Evolutionary conservation across 108 stramenopile species (phyloP).

Genomic region (Stephanodiscus minutulus): DNA sequence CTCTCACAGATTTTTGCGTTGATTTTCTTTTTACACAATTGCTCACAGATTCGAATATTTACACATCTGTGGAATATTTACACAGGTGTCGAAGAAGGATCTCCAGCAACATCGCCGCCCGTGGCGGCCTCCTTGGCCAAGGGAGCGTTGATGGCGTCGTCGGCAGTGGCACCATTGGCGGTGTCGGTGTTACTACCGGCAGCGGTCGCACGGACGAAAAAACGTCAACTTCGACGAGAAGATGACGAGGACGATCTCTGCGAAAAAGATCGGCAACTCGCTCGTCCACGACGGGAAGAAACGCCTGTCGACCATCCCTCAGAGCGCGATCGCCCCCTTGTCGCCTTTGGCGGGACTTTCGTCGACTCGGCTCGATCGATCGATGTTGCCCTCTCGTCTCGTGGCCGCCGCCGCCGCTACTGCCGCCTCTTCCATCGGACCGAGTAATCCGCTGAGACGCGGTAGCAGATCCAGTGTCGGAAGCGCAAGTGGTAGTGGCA

Average conservation of each 20-base stretch:
- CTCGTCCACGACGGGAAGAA: conserved; percentile 53
- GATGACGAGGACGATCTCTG: neutral
- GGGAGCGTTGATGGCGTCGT: neutral
- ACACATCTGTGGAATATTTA: no score
- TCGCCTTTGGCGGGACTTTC: conserved; percentile 54
- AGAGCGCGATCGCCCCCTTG: conserved; percentile 54
- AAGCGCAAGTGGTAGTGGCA: neutral
- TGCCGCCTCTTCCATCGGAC: neutral
- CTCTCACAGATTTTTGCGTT: no score
- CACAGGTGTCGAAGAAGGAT: no score
- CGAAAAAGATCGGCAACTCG: conserved; percentile 33
- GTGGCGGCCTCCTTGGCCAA: no score
- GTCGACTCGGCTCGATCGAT: conserved; percentile 32
- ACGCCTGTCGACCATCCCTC: conserved; percentile 63
- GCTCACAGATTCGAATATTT: no score
- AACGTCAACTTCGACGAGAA: neutral
- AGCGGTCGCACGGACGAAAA: conserved; percentile 11
- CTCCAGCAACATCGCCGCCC: neutral
- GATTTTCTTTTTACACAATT: no score
- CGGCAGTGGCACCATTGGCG: no score
- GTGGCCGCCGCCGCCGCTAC: neutral
- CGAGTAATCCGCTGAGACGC: conserved; percentile 9
- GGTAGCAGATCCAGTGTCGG: neutral
- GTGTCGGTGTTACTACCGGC: no score
- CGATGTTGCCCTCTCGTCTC: conserved; percentile 1